Evolutionary conservation across 1,284 basidiomycete species (phyloP), one percentile per base, ranked within the genome.

Genomic region (Singerocomus inundabilis): DNA sequence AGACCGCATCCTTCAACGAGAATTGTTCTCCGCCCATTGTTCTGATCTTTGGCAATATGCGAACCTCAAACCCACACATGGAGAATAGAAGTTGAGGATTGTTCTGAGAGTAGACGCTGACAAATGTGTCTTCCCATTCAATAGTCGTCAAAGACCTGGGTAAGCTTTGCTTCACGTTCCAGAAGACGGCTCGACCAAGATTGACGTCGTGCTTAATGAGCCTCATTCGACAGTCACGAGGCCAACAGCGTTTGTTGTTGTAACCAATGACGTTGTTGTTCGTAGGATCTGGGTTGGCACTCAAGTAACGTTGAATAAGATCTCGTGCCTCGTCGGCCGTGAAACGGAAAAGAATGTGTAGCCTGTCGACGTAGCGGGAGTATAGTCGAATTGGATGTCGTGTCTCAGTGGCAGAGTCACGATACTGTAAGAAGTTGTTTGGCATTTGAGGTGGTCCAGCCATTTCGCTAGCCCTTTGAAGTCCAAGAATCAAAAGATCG

Each of bases 131-230:
- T 58, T 98, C 94, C 96, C 96, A 99, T 68, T 98, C 97, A 67
- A 99, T 98, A 0, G 97, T 98, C 2, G 96, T 99, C 55, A 99
- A 75, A 28, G 95, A 98, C 51, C 96, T 80, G 1, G 97, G 97
- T 37, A 99, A 71, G 60, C 92, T 93, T 72, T 98, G 96, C 77
- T 98, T 98, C 69, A 99, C 93, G 61, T 98, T 98, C 97, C 96
- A 99, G 73, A 98, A 98, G 11, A 98, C 96, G 6, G 97, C 97
- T 57, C 97, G 84, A 29, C 96, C 96, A 30, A 99, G 78, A 70
- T 99, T 99, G 71, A 99, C 97, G 66, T 99, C 97, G 72, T 99
- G 96, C 75, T 99, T 99, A 79, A 98, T 97, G 50, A 99, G 81
- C 31, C 97, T 81, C 97, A 99, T 99, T 52, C 97, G 88, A 68